These are phyloP conservation scores for Ceriops zippeliana DNA, from an alignment of 345 rosid genomes.

Conservation along the genomic window DNA sequence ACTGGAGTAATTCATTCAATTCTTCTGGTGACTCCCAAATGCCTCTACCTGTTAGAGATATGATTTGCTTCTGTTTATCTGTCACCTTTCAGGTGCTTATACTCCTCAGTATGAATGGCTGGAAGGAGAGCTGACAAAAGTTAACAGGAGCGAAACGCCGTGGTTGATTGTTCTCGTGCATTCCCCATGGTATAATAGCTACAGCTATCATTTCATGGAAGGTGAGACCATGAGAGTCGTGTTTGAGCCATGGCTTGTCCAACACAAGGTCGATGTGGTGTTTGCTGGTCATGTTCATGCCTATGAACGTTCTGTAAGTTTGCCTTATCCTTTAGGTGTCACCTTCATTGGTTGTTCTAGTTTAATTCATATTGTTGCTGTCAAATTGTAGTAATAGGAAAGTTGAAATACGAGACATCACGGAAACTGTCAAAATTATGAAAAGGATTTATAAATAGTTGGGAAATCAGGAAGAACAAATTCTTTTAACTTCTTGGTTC, in stretches of 20 bases:
- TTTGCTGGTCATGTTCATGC: constrained; percentile 14
- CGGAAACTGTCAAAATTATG: neutral
- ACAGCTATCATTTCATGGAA: constrained; percentile 7
- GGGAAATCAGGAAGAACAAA: no score
- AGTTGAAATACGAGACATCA: neutral
- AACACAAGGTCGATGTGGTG: constrained; percentile 5
- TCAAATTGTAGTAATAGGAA: neutral
- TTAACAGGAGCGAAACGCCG: constrained; percentile 21
- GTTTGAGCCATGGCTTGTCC: neutral
- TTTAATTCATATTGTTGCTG: neutral
- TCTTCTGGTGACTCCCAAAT: neutral
- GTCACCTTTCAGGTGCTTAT: constrained; percentile 3
- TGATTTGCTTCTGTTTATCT: neutral
- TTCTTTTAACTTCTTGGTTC: neutral
- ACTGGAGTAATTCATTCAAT: no score
- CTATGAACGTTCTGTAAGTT: constrained; percentile 22
- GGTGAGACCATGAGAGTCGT: constrained; percentile 7
- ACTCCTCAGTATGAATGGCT: constrained; percentile 25
- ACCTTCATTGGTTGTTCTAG: neutral
- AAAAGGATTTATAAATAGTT: no score
- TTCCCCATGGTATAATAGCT: constrained; percentile 20
- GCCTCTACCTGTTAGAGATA: neutral
- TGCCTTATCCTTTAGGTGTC: neutral
- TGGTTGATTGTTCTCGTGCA: constrained; percentile 23
- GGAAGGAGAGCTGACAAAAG: constrained; percentile 12